Evolutionary conservation across 768 basidiomycete genomes (phyloP).

Genomic region (Chlorophyllum brunneum): DNA sequence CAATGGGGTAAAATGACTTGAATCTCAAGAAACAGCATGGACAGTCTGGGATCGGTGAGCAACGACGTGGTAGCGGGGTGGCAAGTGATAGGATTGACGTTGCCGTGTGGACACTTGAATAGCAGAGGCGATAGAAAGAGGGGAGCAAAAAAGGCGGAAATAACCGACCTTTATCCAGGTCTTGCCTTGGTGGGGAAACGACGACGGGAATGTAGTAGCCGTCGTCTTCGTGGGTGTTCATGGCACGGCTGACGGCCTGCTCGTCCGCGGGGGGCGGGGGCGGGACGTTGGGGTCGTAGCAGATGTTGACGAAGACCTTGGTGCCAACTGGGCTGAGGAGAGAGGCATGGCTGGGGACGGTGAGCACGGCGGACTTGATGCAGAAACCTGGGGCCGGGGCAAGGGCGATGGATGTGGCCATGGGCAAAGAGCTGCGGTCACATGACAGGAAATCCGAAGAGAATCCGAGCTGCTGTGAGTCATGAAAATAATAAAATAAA

Average conservation of each 20-base stretch:
- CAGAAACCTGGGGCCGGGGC: slow-evolving; percentile 68
- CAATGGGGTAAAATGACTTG: no score
- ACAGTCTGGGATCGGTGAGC: no score
- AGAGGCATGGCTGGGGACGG: no score
- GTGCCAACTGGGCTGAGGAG: slow-evolving; percentile 24
- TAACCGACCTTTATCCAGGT: slow-evolving; percentile 65
- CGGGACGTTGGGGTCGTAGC: slow-evolving; percentile 67
- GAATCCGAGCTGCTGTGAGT: slow-evolving; percentile 6
- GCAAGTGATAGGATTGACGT: no score
- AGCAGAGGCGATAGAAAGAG: no score
- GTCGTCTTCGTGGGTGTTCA: slow-evolving; percentile 43
- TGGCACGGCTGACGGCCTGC: slow-evolving; percentile 53
- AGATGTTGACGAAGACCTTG: slow-evolving; percentile 75
- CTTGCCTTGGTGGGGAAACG: slow-evolving; percentile 58
- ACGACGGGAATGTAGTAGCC: slow-evolving; percentile 68
- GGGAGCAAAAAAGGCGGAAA: slow-evolving; percentile 3
- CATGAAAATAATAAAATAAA: neutral
- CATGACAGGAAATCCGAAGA: slow-evolving; percentile 5
- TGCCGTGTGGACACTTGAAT: no score
- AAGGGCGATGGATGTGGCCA: slow-evolving; percentile 31
- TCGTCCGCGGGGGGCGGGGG: slow-evolving; percentile 61
- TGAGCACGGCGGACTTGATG: slow-evolving; percentile 52
- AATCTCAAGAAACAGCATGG: no score
- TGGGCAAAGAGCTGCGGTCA: neutral
- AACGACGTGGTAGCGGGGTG: neutral